Conservation (phyloP, 2,329 filamentous ascomycete species). For the Apiospora koreana region DNA sequence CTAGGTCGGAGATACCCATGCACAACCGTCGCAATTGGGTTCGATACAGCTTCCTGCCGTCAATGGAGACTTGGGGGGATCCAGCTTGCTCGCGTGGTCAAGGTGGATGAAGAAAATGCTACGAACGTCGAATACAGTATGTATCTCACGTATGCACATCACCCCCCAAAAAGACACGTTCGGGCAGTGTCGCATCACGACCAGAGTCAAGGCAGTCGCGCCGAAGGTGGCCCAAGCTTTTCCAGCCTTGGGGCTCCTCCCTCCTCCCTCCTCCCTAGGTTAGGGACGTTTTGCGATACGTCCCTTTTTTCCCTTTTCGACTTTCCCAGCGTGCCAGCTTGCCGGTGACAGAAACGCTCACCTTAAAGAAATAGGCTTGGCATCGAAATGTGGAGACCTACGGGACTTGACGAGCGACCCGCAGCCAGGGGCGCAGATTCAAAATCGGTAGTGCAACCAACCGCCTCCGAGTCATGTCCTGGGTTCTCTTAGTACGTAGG, state of each 20-base stretch:
- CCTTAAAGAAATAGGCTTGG: conserved; percentile 4
- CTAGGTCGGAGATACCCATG: conserved; percentile 3
- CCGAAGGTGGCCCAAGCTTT: background rate
- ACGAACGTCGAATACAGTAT: background rate
- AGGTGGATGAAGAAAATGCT: background rate
- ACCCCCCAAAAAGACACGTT: background rate
- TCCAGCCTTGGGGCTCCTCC: too few relatives aligned
- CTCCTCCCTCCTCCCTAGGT: too few relatives aligned
- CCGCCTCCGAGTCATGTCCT: conserved; percentile 1
- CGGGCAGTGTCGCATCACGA: background rate
- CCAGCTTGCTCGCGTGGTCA: background rate
- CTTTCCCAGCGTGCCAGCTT: background rate
- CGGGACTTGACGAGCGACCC: conserved; percentile 8
- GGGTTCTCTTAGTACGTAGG: background rate
- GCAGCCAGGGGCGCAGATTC: conserved; percentile 7
- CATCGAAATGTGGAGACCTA: background rate
- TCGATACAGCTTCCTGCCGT: background rate
- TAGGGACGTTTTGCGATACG: too few relatives aligned
- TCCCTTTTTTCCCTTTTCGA: background rate
- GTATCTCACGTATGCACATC: background rate
- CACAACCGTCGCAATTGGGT: background rate
- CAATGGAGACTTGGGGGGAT: background rate
- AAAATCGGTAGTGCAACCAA: conserved; percentile 5
- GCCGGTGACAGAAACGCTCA: background rate
- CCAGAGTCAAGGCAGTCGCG: background rate